phyloP scores from a whole-genome alignment of 2,329 filamentous ascomycete genomes.

The Leptodontidium sp. region DNA sequence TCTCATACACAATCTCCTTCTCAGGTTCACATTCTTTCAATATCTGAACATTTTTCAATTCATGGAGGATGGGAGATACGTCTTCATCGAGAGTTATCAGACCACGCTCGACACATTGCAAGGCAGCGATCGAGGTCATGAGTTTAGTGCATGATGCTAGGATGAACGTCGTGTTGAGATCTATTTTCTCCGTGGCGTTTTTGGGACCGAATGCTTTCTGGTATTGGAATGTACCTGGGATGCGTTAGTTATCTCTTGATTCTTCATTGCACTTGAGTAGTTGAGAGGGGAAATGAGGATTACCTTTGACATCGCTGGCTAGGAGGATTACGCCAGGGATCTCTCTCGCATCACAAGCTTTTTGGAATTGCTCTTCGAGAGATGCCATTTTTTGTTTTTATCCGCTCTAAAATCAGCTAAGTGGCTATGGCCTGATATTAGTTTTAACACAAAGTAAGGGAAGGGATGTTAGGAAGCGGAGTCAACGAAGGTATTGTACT shows the following conservation, averaged over 20 bases:
- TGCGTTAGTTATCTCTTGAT: conserved; percentile 1
- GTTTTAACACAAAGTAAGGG: no score
- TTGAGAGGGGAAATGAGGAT: no score
- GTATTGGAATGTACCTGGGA: conserved; percentile 49
- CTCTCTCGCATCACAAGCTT: conserved; percentile 25
- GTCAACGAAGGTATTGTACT: background rate
- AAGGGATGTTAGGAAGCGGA: background rate
- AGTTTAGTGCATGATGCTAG: conserved; percentile 67
- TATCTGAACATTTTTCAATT: conserved; percentile 37
- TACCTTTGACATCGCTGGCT: conserved; percentile 34
- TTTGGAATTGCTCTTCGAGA: conserved; percentile 27
- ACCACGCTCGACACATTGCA: conserved; percentile 65
- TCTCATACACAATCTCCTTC: conserved; percentile 30
- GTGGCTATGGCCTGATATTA: background rate
- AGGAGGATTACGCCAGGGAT: conserved; percentile 32
- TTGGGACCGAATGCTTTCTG: conserved; percentile 52
- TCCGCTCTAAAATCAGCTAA: background rate
- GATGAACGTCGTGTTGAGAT: conserved; percentile 55
- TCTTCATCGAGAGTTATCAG: conserved; percentile 56
- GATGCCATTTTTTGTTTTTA: conserved; percentile 5
- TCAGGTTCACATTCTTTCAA: conserved; percentile 36
- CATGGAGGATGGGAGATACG: conserved; percentile 34
- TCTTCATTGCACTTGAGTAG: no score
- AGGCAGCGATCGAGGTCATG: conserved; percentile 58
- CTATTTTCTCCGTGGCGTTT: conserved; percentile 58